These are phyloP conservation scores for Neofusicoccum umdonicola DNA, from an alignment of 2,329 filamentous ascomycete genomes.

Conservation along the genomic window DNA sequence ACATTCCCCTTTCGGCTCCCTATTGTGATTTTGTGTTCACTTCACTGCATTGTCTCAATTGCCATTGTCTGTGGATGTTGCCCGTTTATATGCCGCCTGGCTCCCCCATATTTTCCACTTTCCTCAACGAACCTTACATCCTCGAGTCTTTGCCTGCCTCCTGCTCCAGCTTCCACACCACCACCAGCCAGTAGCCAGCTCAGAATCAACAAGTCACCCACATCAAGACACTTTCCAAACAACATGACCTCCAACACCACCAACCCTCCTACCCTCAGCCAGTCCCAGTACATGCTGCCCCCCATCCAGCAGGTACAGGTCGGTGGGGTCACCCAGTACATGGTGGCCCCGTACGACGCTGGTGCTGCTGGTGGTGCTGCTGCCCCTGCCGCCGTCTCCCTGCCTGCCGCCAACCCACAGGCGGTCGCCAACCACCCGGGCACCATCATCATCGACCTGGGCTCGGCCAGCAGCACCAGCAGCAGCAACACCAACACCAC, in stretches of 20 bases:
- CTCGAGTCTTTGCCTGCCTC: not conserved
- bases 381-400: no score
- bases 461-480: not conserved
- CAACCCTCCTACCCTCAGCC: no score
- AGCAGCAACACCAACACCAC: not conserved
- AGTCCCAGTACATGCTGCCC: not conserved
- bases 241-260: no score
- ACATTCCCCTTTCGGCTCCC: not conserved
- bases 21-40: not conserved
- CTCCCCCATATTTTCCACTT: not conserved
- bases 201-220: not conserved
- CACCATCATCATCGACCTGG: not conserved
- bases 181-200: not conserved
- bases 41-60: not conserved
- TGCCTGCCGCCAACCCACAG: no score
- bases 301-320: not conserved
- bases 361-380: not conserved
- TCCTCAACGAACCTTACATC: not conserved
- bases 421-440: no score
- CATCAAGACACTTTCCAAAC: not conserved
- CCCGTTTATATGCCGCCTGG: not conserved
- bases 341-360: no score
- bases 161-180: not conserved
- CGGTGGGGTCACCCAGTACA: no score
- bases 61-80: not conserved